Base-by-base conservation (phyloP, 768 basidiomycete genomes). In the Erythrobasidium yunnanense region DNA sequence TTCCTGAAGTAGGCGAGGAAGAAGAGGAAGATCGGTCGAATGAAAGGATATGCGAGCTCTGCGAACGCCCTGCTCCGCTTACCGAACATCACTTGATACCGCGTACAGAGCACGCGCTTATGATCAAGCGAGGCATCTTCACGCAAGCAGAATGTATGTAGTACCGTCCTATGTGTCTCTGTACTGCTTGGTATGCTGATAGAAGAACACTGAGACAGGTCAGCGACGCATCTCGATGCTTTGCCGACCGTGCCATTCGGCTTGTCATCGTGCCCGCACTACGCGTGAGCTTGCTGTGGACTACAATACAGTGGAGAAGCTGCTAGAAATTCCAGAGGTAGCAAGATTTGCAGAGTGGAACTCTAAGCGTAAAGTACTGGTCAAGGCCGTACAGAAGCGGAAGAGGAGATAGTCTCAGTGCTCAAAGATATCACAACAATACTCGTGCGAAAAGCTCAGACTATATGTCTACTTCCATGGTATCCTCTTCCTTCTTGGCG, bases 1-100 rank as follows among this genome's bases (percentile, higher is more conserved):
- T 20, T 23, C 35, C 38, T 35, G 4, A 18, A 15, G 38, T 45
- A 11, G 38, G 3, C 2, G 38, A 46, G 7, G 18, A 17, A 15
- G 56, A 58, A 34, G 20, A 11, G 27, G 11, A 27, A 46, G 11
- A 4, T 25, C 8, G n/a, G 4, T 15, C 23, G 23, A 20, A 2
- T 42, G n/a, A 47, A 6, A 34, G 35, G n/a, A 3, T 51, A 33
- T 63, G 60, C 29, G 60, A 63, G 18, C 47, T 63, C 13, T 63
- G 60, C 49, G 60, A 63, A 38, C 20, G 60, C 2, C 23, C 46
- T 25, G 49, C 60, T 1, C 47, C 49, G 30, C 49, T 51, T 23
- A 63, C 60, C 23, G 23, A 63, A 23, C 60, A 63, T 51, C 60
- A 63, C 32, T 25, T 63, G 25, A 63, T 63, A 3, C 60, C 60